Evolutionary conservation across 306 rosid species (phyloP), one percentile per base, ranked within the genome.

Genomic region (Cucurbita maxima): DNA sequence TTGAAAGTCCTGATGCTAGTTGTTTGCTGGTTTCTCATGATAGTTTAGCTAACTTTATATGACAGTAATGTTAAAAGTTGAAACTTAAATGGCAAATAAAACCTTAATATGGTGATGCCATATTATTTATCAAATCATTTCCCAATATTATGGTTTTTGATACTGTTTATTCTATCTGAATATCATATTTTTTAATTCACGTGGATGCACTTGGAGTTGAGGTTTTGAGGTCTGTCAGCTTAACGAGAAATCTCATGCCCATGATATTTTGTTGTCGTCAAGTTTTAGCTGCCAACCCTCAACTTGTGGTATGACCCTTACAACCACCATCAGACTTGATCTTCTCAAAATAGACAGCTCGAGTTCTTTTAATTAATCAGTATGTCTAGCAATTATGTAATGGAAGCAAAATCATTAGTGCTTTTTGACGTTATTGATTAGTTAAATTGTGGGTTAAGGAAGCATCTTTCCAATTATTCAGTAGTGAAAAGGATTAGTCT

Each of bases 1-100:
- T 78, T 30, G 73, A 57, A 76, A 51, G 58, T 75, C 53, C 52
- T 67, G 48, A 69, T 71, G 78, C 37, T 76, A 55, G 56, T 50
- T 62, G 11, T 78, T 55, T 66, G 77, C 50, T 48, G 76, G 56
- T 48, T 37, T 81, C 54, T 37, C 14, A 37, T 43, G 48, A 20
- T 76, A 22, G 62, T 67, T 37, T 74, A 25, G 40, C 73, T 13
- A 68, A 55, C 36, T 34, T 36, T 3, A 51, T 34, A 54, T 55
- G 51, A 4, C 58, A 12, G 20, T 40, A 11, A 56, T n/a, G 22
- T 54, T 53, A 43, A 10, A 52, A 71, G 48, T 52, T 71, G 60
- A 8, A 51, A 19, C 16, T 52, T 16, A 30, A 53, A 50, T n/a
- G n/a, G 30, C n/a, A 16, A 52, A 18, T 36, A 34, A 71, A 52